Evolutionary conservation across 129 eudicot species (phyloP), one percentile per base, ranked within the genome.

Genomic region (Pittosporum tobira): DNA sequence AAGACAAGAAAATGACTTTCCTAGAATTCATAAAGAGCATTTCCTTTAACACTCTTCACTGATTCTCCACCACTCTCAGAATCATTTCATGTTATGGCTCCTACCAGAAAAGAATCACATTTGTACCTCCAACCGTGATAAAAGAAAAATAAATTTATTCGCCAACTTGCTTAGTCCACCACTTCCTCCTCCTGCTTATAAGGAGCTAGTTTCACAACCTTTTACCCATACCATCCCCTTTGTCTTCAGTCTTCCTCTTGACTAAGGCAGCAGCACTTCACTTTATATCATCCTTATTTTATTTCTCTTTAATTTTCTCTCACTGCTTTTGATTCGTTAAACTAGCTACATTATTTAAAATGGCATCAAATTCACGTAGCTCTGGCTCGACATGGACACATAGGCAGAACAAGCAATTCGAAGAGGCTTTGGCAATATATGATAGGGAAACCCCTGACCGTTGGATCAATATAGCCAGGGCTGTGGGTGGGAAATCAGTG

Each of bases 371-470:
- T 20, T 31, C 74, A 1, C 55, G 71, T n/a, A 48, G 56, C 46
- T 69, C 66, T 6, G 23, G 42, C 63, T 66, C 65, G 26, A 61
- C 67, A 5, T 79, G 85, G 85, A 74, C 75, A 0, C 43, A 45
- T 1, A 83, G 71, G 70, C 96, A 88, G 66, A 83, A 79, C 78
- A 79, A 79, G 75, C 77, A 83, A 53, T 87, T 87, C 53, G 96
- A 87, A 68, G 80, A 79, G 49, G 84, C 80, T 27, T 46, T 79
- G 50, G 84, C 80, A 20, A 48, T 21, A 65, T 87, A 74, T 62
- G 88, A 83, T 66, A 80, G 76, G 72, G 96, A 87, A 57, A 83
- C 73, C 26, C 96, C 96, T 15, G 93, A 87, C 55, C 72, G 96
- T 4, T 87, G 93, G 96, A 81, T 77, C 48, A 83, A 87, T 43